Evolutionary conservation across 768 basidiomycete species (phyloP), one percentile per base, ranked within the genome.

Genomic region (Termitomyces sp.): DNA sequence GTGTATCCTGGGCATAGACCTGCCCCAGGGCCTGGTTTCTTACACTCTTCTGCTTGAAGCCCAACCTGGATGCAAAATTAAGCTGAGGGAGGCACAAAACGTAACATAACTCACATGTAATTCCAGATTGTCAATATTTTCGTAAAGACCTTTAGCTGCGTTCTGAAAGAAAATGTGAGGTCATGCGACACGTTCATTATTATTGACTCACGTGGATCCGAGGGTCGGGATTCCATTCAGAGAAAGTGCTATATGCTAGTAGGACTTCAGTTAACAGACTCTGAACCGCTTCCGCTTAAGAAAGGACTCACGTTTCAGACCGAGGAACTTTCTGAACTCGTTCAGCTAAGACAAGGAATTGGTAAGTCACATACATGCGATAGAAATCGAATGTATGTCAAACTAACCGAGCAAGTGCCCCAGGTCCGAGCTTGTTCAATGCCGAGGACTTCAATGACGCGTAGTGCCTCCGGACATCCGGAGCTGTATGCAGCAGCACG

Each of bases 1-100:
- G 92, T 93, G 73, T 85, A 92, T 30, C 90, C 89, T 5, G 90
- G 90, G 68, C 90, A 92, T 5, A 93, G 68, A 12, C 91, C 91
- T 6, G 88, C 85, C 7, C 90, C 92, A 1, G 83, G 80, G 24
- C 77, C 76, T 6, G 85, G 81, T 2, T 65, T 61, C 67, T 92
- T 93, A 2, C 87, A 67, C 64, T 91, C 77, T 69, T 93, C 91
- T 6, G 88, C 88, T 72, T 86, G 85, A 33, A 89, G 70, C 11
- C 87, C 87, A 33, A 84, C 81, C 82, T 84, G 18, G 31, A 51
- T 51, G 58, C 20, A 20, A 54, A 48, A 44, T 55, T 30, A 37
- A 33, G 33, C 30, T 37, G 36, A 24, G 9, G 16, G 13, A 5
- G 4, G 15, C 7, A 4, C 39, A 8, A 7, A 27, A 42, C n/a